These are phyloP conservation scores for Bruguiera parviflora DNA, from an alignment of 345 rosid genomes.

Conservation along the genomic window DNA sequence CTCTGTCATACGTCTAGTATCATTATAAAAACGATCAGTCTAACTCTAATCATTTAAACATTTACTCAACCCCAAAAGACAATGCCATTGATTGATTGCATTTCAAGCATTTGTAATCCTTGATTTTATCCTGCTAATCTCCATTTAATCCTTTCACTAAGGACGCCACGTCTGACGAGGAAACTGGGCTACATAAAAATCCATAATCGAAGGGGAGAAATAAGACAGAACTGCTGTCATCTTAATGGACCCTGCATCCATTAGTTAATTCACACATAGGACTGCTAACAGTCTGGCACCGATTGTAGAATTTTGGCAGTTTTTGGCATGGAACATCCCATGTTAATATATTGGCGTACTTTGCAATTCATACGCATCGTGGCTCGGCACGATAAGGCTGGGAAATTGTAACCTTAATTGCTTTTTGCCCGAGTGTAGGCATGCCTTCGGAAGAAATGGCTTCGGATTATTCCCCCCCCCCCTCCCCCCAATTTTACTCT, in stretches of 20 bases:
- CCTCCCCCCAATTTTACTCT: no score
- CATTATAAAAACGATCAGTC: no score
- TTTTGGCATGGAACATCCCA: not conserved
- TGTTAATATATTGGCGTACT: not conserved
- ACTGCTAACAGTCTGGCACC: slow-evolving; percentile 25
- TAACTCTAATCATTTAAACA: slow-evolving; percentile 22
- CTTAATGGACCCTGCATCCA: slow-evolving; percentile 23
- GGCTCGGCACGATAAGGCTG: no score
- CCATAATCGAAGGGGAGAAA: slow-evolving; percentile 40
- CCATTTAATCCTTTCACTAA: not conserved
- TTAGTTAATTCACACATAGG: slow-evolving; percentile 7
- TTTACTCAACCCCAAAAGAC: slow-evolving; percentile 1
- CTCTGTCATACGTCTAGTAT: not conserved
- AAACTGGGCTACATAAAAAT: slow-evolving; percentile 42
- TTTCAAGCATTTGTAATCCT: not conserved
- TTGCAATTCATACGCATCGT: no score
- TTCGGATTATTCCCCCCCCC: no score
- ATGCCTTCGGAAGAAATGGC: no score
- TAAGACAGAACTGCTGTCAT: slow-evolving; percentile 17
- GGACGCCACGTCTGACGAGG: slow-evolving; percentile 43
- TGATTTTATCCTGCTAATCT: no score
- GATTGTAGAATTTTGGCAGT: slow-evolving; percentile 19
- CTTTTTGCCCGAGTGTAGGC: no score
- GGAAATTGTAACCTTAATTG: no score
- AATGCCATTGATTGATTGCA: not conserved